Conservation (phyloP, 2,329 filamentous ascomycete genomes). For the Cladosporium phlei region DNA sequence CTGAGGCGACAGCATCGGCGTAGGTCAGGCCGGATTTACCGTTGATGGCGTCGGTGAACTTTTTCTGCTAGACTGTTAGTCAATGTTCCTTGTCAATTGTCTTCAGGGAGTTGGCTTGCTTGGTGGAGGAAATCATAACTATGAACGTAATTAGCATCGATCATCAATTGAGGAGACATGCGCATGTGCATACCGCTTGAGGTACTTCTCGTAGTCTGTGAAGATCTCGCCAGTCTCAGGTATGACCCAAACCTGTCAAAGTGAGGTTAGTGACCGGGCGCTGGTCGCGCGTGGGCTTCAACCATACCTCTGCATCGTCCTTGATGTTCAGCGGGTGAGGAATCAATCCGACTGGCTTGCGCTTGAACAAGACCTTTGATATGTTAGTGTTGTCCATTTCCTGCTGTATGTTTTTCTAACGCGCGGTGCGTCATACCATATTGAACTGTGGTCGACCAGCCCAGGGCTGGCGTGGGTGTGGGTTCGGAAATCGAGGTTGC, state of each 20-base stretch:
- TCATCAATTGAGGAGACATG: neutral
- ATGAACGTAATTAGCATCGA: conserved; percentile 20
- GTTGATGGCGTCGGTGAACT: conserved; percentile 93
- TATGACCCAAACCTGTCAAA: conserved; percentile 81
- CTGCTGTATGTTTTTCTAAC: neutral
- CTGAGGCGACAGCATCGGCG: conserved; percentile 69
- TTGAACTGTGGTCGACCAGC: neutral
- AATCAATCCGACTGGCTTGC: conserved; percentile 85
- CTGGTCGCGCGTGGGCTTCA: conserved; percentile 4
- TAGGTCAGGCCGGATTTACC: conserved; percentile 88
- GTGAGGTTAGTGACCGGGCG: conserved; percentile 24
- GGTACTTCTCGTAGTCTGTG: conserved; percentile 78
- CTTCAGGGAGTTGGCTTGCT: conserved; percentile 46
- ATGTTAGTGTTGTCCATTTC: neutral
- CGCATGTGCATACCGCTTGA: conserved; percentile 61
- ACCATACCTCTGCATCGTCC: conserved; percentile 74
- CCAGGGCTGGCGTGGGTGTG: conserved; percentile 2
- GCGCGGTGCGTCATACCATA: conserved; percentile 1
- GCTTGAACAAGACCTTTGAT: conserved; percentile 85
- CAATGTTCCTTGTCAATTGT: neutral
- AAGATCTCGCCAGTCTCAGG: conserved; percentile 87
- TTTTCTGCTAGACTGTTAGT: conserved; percentile 53
- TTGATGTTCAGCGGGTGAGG: conserved; percentile 67
- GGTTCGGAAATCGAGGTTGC: neutral
- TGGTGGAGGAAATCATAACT: conserved; percentile 94